Percentiles rank a stretch among this genome's conserved stretches.
These are phyloP conservation scores for Fusarium beomiforme DNA, from an alignment of 2,329 filamentous ascomycete species.

Conservation along the genomic window DNA sequence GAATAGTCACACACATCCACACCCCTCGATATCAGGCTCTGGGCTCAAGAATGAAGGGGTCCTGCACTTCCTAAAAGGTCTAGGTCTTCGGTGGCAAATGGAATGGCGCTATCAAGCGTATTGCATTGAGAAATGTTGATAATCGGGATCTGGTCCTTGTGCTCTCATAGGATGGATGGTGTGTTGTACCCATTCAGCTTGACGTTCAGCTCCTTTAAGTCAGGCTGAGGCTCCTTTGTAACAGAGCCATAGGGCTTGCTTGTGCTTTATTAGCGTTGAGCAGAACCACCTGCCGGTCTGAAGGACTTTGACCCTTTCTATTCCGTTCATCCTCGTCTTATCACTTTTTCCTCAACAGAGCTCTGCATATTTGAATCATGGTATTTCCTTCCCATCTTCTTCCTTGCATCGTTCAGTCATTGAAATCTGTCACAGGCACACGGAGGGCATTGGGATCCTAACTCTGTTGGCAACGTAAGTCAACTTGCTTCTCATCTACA, in stretches of 20 bases:
- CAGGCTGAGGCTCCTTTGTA: background rate
- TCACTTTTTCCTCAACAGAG: background rate
- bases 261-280: constrained; percentile 29
- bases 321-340: background rate
- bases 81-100: constrained; percentile 28
- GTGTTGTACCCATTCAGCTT: constrained; percentile 5
- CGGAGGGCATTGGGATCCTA: constrained; percentile 40
- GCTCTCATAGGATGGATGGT: constrained; percentile 1
- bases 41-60: background rate
- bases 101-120: constrained; percentile 1
- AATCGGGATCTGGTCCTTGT: background rate
- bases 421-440: constrained; percentile 26
- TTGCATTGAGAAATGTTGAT: background rate
- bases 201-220: constrained; percentile 23
- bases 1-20: constrained; percentile 27
- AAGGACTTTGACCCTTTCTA: background rate
- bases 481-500: background rate
- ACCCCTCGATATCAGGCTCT: background rate
- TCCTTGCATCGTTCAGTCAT: background rate
- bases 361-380: constrained; percentile 35
- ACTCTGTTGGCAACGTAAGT: constrained; percentile 29
- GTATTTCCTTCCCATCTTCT: constrained; percentile 7
- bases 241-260: background rate
- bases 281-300: constrained; percentile 1
- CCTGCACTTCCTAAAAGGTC: background rate